These are phyloP conservation scores for Seminavis robusta DNA, from an alignment of 108 stramenopile genomes.

Conservation along the genomic window DNA sequence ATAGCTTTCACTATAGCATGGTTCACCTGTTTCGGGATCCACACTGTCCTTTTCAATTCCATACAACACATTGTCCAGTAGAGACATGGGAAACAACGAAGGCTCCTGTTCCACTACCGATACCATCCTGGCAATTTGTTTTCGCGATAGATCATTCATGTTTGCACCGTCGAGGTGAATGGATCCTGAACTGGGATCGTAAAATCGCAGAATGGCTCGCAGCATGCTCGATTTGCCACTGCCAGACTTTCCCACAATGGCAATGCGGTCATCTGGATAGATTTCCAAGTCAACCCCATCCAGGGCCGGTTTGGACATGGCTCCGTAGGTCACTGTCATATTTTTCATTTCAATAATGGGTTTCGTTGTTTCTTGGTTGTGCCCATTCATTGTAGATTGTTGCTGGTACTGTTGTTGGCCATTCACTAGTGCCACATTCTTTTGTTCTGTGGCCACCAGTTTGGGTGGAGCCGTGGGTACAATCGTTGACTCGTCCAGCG, in stretches of 20 bases:
- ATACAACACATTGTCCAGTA: constrained; percentile 91
- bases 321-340: constrained; percentile 59
- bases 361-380: constrained; percentile 5
- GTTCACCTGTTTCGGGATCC: constrained; percentile 56
- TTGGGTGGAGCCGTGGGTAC: not conserved
- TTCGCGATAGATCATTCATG: constrained; percentile 67
- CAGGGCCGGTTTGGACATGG: constrained; percentile 74
- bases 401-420: not conserved
- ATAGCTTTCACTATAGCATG: constrained; percentile 55
- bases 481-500: not conserved
- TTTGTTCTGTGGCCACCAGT: not conserved
- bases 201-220: constrained; percentile 85
- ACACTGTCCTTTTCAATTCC: constrained; percentile 75
- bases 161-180: constrained; percentile 76
- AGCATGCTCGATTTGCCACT: constrained; percentile 92
- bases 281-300: constrained; percentile 60
- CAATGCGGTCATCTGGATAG: constrained; percentile 87
- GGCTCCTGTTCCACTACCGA: constrained; percentile 92
- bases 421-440: too few species aligned
- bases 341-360: constrained; percentile 60
- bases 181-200: constrained; percentile 86
- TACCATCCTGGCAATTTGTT: constrained; percentile 65
- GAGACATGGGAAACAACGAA: constrained; percentile 81
- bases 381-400: too few species aligned
- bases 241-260: constrained; percentile 91